A percentile compares a stretch with the other conserved stretches of the same genome.
phyloP scores from a whole-genome alignment of 306 rosid genomes.

The Begonia peltatifolia region DNA sequence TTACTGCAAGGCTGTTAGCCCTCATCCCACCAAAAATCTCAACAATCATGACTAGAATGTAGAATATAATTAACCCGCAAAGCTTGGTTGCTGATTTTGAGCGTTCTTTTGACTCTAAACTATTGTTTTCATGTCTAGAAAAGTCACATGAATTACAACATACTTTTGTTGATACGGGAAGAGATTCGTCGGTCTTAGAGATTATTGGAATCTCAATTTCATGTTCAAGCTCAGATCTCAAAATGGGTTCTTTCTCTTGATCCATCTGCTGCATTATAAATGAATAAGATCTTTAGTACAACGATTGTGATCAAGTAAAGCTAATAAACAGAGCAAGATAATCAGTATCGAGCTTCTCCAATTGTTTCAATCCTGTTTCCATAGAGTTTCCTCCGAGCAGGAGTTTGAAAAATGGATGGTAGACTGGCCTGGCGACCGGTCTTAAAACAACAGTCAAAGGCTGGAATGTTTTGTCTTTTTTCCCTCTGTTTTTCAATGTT shows the following conservation, averaged over 20 bases:
- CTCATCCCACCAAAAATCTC: slow-evolving; percentile 72
- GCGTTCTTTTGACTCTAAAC: slow-evolving; percentile 33
- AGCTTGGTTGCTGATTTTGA: slow-evolving; percentile 57
- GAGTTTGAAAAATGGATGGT: too few relatives aligned
- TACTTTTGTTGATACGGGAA: slow-evolving; percentile 12
- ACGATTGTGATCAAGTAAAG: too few relatives aligned
- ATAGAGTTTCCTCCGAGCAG: too few relatives aligned
- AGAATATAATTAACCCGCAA: slow-evolving; percentile 40
- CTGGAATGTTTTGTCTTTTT: too few relatives aligned
- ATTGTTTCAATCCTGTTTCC: too few relatives aligned
- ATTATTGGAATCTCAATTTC: slow-evolving; percentile 31
- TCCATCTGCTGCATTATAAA: slow-evolving; percentile 25
- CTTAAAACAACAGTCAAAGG: too few relatives aligned
- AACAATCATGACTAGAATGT: slow-evolving; percentile 45
- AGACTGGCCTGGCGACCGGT: too few relatives aligned
- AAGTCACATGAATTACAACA: slow-evolving; percentile 44
- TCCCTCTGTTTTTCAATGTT: too few relatives aligned
- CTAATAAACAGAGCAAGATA: too few relatives aligned
- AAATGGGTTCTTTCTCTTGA: slow-evolving; percentile 21
- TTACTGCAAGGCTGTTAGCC: slow-evolving; percentile 75
- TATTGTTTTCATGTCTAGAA: slow-evolving; percentile 27
- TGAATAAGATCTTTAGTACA: too few relatives aligned
- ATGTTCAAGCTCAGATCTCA: slow-evolving; percentile 15
- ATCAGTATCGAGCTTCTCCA: too few relatives aligned
- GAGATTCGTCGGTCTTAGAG: slow-evolving; percentile 18